Evolutionary conservation across 495 filamentous ascomycete species (phyloP).

Genomic region (Penicillium longicatenatum): DNA sequence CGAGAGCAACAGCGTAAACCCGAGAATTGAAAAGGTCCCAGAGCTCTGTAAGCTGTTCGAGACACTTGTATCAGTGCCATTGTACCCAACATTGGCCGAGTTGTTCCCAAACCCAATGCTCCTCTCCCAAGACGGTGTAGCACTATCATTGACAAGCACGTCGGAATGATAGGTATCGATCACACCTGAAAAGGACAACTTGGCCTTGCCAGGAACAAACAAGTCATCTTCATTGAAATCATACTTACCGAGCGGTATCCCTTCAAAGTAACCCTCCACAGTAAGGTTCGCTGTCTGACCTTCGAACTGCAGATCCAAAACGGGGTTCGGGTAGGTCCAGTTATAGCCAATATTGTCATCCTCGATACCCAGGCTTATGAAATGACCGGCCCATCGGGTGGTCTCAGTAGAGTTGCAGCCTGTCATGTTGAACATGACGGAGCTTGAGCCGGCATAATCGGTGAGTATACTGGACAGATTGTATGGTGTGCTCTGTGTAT

Average conservation of each 20-base stretch:
- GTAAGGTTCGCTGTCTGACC: background rate
- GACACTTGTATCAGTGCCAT: background rate
- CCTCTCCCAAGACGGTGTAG: conserved; percentile 14
- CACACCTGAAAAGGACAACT: background rate
- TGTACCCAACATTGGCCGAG: conserved; percentile 10
- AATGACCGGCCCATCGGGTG: background rate
- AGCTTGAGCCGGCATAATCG: background rate
- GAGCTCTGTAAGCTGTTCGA: background rate
- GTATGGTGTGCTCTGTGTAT: background rate
- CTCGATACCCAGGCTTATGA: background rate
- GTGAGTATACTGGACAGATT: background rate
- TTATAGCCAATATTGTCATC: background rate
- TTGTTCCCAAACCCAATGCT: conserved; percentile 20
- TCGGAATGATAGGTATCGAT: conserved; percentile 21
- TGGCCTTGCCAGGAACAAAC: background rate
- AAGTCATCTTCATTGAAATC: background rate
- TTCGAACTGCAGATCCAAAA: background rate
- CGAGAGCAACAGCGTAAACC: background rate
- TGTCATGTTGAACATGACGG: background rate
- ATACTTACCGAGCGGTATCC: too few species aligned
- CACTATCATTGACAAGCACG: conserved; percentile 11
- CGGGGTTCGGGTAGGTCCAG: background rate
- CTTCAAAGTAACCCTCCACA: background rate
- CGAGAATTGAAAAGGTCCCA: background rate
- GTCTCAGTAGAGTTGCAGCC: background rate